phyloP scores from a whole-genome alignment of 148 eudicot species.

The Fallopia convolvulus region DNA sequence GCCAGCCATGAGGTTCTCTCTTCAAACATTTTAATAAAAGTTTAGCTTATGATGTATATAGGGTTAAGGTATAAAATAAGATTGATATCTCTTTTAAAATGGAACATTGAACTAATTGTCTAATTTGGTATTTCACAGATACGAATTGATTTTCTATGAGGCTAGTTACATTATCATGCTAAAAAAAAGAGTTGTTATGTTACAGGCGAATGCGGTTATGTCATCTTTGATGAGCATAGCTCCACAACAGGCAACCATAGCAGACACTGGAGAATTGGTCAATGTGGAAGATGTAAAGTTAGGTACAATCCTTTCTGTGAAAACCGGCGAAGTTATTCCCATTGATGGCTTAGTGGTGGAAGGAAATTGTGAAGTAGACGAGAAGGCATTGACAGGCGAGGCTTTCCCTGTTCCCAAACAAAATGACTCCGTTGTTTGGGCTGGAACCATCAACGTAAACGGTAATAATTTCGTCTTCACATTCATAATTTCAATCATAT shows the following conservation, averaged over 20 bases:
- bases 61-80: background rate
- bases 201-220: conserved; percentile 57
- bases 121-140: background rate
- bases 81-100: background rate
- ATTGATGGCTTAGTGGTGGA: conserved; percentile 56
- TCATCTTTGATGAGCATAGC: conserved; percentile 47
- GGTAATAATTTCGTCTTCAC: conserved; percentile 27
- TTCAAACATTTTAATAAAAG: background rate
- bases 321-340: conserved; percentile 58
- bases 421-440: conserved; percentile 66
- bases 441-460: conserved; percentile 83
- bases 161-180: background rate
- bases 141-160: background rate
- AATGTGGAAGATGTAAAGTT: conserved; percentile 39
- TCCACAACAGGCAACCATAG: conserved; percentile 49
- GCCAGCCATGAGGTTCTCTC: conserved; percentile 68
- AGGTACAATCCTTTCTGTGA: conserved; percentile 41
- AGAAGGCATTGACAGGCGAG: conserved; percentile 84
- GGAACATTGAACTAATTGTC: background rate
- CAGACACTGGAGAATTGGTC: conserved; percentile 47
- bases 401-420: conserved; percentile 76
- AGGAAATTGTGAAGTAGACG: conserved; percentile 79
- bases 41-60: background rate
- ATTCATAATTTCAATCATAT: background rate
- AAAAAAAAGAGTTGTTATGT: background rate